phyloP scores from a whole-genome alignment of 257 asterid species.

The Ophiorrhiza pumila region DNA sequence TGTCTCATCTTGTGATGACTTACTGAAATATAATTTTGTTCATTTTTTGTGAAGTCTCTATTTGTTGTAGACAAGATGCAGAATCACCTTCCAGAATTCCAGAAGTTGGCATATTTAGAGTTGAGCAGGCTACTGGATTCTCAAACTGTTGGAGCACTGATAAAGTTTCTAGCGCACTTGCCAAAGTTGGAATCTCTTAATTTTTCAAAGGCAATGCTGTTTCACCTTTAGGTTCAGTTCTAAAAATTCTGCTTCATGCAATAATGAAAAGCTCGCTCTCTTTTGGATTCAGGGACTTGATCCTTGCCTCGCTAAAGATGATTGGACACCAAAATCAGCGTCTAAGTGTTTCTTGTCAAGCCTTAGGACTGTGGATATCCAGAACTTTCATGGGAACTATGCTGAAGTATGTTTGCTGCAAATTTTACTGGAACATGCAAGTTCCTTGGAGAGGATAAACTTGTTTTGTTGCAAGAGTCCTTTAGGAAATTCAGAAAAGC shows the following conservation, averaged over 20 bases:
- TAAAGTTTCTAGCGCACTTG: slow-evolving; percentile 33
- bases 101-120: slow-evolving; percentile 40
- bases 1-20: not conserved
- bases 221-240: not conserved
- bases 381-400: slow-evolving; percentile 34
- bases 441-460: slow-evolving; percentile 38
- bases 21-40: slow-evolving; percentile 5
- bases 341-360: slow-evolving; percentile 30
- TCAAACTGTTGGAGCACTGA: slow-evolving; percentile 21
- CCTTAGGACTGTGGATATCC: slow-evolving; percentile 39
- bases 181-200: slow-evolving; percentile 44
- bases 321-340: slow-evolving; percentile 22
- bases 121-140: slow-evolving; percentile 35
- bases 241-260: slow-evolving; percentile 2
- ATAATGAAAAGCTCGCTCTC: not conserved
- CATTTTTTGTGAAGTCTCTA: slow-evolving; percentile 35
- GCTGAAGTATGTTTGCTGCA: slow-evolving; percentile 38
- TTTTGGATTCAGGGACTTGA: slow-evolving; percentile 36
- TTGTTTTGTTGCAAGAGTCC: slow-evolving; percentile 27
- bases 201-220: slow-evolving; percentile 35
- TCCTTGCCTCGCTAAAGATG: slow-evolving; percentile 21
- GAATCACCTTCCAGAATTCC: slow-evolving; percentile 31
- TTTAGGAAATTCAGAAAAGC: slow-evolving; percentile 20
- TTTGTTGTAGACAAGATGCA: slow-evolving; percentile 22
- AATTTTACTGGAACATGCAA: slow-evolving; percentile 33